phyloP scores from a whole-genome alignment of 768 basidiomycete genomes.

The Amanita pseudoporphyria region DNA sequence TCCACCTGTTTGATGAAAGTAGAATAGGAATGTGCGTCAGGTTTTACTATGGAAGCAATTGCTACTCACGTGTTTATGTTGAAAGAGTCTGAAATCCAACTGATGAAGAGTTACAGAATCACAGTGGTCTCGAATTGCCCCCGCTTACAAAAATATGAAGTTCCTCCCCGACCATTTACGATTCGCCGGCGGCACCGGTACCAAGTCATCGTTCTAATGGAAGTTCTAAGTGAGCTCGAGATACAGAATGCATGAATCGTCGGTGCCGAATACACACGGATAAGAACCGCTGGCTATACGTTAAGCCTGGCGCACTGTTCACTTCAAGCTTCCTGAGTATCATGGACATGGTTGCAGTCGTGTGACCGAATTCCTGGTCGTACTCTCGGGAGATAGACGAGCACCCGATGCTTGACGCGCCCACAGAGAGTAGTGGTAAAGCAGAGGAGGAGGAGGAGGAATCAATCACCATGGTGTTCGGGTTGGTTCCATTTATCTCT shows the following conservation, averaged over 20 bases:
- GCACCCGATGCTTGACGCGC: neutral
- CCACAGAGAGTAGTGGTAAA: neutral
- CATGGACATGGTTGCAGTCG: too few species aligned
- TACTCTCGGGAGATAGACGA: neutral
- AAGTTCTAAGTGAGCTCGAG: conserved; percentile 7
- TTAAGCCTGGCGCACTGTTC: conserved; percentile 40
- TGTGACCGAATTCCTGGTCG: neutral
- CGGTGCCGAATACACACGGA: conserved; percentile 27
- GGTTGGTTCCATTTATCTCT: neutral
- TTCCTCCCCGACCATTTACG: conserved; percentile 59
- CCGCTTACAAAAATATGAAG: conserved; percentile 53
- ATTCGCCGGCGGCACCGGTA: conserved; percentile 54
- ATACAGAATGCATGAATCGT: neutral
- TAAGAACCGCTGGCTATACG: conserved; percentile 48
- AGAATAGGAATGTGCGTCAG: neutral
- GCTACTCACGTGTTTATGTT: conserved; percentile 61
- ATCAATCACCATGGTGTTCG: neutral
- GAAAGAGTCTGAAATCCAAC: conserved; percentile 78
- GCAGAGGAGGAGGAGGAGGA: neutral
- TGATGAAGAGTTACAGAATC: conserved; percentile 16
- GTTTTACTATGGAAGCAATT: neutral
- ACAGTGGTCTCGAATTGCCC: neutral
- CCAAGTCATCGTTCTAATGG: conserved; percentile 59
- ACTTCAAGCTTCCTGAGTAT: conserved; percentile 39
- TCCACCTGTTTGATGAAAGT: conserved; percentile 37